A percentile compares a stretch with the other conserved stretches of the same genome.
phyloP scores from a whole-genome alignment of 305 asterid genomes.

The Petunia hybrid region DNA sequence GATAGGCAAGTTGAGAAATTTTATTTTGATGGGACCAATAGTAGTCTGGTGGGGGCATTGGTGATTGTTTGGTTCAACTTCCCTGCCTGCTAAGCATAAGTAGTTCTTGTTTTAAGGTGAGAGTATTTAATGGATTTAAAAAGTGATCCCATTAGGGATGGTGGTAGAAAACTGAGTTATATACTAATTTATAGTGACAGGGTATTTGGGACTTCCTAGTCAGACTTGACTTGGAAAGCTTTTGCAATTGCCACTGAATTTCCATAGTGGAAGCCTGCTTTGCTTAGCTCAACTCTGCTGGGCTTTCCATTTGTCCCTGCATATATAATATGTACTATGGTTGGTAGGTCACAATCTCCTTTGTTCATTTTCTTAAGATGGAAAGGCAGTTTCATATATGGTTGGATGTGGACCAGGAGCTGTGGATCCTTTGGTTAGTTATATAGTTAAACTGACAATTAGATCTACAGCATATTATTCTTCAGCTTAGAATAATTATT shows the following conservation, averaged over 20 bases:
- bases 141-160: conserved; percentile 2
- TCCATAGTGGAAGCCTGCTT: not conserved
- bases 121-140: not conserved
- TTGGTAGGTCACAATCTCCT: not conserved
- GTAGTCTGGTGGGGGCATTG: not conserved
- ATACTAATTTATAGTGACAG: not conserved
- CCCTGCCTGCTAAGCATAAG: not conserved
- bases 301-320: not conserved
- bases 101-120: not conserved
- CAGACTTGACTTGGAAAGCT: not conserved
- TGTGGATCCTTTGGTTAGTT: not conserved
- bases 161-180: conserved; percentile 20
- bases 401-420: not conserved
- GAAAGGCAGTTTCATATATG: too few species aligned
- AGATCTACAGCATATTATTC: not conserved
- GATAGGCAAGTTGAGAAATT: not conserved
- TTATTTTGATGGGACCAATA: not conserved
- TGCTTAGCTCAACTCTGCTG: conserved; percentile 9
- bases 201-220: not conserved
- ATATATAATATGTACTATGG: not conserved
- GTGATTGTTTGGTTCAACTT: not conserved
- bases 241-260: not conserved
- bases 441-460: not conserved
- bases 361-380: too few species aligned
- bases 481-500: not conserved